Conservation (phyloP, 805 yeast species). For the Kazachstania kunashirensis region DNA sequence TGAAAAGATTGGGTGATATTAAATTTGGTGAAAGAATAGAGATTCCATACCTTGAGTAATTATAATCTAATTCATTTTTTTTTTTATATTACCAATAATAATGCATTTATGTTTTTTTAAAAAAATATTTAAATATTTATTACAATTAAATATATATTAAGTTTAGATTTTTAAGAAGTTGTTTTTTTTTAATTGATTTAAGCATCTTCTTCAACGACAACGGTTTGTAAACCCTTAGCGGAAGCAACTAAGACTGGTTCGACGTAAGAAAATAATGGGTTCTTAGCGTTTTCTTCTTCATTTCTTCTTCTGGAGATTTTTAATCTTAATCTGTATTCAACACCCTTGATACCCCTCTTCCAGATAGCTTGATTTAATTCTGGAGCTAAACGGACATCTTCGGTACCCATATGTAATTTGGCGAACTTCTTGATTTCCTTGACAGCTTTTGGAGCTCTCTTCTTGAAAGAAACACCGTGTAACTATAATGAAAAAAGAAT, state of each 20-base stretch:
- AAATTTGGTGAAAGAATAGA: conserved; percentile 54
- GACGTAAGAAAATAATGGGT: conserved; percentile 94
- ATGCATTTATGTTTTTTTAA: too few species aligned
- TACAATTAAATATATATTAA: neutral
- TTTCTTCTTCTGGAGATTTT: conserved; percentile 99
- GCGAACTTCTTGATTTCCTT: conserved; percentile 99
- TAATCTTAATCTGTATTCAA: conserved; percentile 94
- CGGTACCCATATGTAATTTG: conserved; percentile 96
- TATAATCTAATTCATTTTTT: too few species aligned
- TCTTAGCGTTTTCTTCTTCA: conserved; percentile 99
- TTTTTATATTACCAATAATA: too few species aligned
- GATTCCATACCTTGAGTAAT: conserved; percentile 33
- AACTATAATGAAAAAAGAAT: conserved; percentile 38
- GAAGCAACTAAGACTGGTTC: conserved; percentile 93
- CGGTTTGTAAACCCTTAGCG: conserved; percentile 95
- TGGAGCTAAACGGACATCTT: conserved; percentile 98
- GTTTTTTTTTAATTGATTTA: conserved; percentile 8
- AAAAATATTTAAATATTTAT: too few species aligned
- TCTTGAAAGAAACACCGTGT: conserved; percentile 98
- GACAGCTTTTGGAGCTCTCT: conserved; percentile 99
- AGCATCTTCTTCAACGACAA: conserved; percentile 80
- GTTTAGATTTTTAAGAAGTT: neutral
- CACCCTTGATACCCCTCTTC: conserved; percentile 99
- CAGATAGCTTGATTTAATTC: conserved; percentile 95
- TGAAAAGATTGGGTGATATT: conserved; percentile 56